Percentiles rank a stretch among this genome's conserved stretches.
Conservation (phyloP, 208 protist species). For the Acanthamoeba divionensis region DNA sequence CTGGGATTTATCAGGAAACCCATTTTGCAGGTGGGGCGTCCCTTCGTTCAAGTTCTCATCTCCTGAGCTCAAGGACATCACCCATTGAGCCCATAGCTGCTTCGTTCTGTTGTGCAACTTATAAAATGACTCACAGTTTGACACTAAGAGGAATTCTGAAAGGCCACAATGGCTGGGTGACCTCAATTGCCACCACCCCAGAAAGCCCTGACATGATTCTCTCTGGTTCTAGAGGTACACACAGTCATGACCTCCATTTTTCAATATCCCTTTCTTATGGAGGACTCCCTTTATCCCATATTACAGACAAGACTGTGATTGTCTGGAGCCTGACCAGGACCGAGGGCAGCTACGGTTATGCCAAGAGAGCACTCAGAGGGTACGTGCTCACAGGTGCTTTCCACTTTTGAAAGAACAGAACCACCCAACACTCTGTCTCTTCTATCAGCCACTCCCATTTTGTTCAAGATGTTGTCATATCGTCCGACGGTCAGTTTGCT, state of each 20-base stretch:
- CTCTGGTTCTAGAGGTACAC: constrained; percentile 86
- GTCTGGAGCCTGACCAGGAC: constrained; percentile 92
- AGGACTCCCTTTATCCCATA: background rate
- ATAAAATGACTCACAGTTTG: too few relatives aligned
- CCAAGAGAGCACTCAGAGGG: constrained; percentile 82
- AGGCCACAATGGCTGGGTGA: constrained; percentile 81
- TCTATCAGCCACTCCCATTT: constrained; percentile 93
- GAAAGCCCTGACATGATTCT: constrained; percentile 84
- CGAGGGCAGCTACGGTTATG: constrained; percentile 83
- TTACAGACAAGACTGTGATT: constrained; percentile 92
- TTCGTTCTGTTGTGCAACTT: too few relatives aligned
- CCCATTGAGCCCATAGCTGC: too few relatives aligned
- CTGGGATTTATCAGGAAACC: background rate
- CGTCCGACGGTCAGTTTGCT: constrained; percentile 95
- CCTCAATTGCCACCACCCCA: constrained; percentile 85
- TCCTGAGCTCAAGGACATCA: too few relatives aligned
- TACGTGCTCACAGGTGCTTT: too few relatives aligned
- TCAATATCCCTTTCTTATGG: background rate
- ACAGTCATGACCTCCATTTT: background rate
- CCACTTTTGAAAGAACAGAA: too few relatives aligned
- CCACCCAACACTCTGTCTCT: too few relatives aligned
- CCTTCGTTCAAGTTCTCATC: background rate
- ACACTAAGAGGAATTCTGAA: constrained; percentile 41
- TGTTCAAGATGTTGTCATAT: constrained; percentile 96
- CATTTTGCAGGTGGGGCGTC: background rate